A percentile compares a stretch with the other conserved stretches of the same genome.
Evolutionary conservation across 345 rosid species (phyloP).

Genomic region (Bruguiera sexangula): DNA sequence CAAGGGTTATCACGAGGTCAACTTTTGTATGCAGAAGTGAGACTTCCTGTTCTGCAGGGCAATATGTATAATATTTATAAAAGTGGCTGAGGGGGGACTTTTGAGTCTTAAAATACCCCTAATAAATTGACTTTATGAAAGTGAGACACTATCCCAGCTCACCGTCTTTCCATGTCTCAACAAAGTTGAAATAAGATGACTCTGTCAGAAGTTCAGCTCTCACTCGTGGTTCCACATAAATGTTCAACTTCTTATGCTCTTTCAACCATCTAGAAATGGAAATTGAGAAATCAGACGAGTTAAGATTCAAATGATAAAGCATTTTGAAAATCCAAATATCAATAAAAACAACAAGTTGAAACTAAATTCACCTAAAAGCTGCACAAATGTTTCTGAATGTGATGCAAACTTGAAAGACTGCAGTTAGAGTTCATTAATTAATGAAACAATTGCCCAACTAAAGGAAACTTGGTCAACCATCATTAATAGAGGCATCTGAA

Average conservation of each 20-base stretch:
- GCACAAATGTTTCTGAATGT: too few relatives aligned
- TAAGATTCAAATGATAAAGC: slow-evolving; percentile 1
- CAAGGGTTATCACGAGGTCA: slow-evolving; percentile 94
- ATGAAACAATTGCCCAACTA: too few relatives aligned
- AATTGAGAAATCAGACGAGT: slow-evolving; percentile 10
- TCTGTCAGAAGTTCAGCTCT: slow-evolving; percentile 65
- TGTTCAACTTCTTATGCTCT: slow-evolving; percentile 57
- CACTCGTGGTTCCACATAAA: slow-evolving; percentile 86
- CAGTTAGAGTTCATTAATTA: background rate
- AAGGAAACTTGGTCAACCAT: too few relatives aligned
- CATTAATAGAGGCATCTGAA: too few relatives aligned
- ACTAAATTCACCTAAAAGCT: too few relatives aligned
- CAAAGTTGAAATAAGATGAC: slow-evolving; percentile 69
- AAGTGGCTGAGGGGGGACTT: too few relatives aligned
- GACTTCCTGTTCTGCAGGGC: slow-evolving; percentile 62
- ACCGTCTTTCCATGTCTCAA: slow-evolving; percentile 95
- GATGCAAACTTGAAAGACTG: too few relatives aligned
- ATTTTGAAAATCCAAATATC: background rate
- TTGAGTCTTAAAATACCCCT: too few relatives aligned
- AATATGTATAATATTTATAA: background rate
- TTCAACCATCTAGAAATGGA: slow-evolving; percentile 73
- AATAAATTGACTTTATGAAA: background rate
- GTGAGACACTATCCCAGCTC: slow-evolving; percentile 17
- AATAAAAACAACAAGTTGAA: background rate
- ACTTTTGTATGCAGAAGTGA: slow-evolving; percentile 69